Percentiles rank a stretch among this genome's conserved stretches.
Conservation (phyloP, 352 stramenopile species). For the Phytophthora sansomeana region DNA sequence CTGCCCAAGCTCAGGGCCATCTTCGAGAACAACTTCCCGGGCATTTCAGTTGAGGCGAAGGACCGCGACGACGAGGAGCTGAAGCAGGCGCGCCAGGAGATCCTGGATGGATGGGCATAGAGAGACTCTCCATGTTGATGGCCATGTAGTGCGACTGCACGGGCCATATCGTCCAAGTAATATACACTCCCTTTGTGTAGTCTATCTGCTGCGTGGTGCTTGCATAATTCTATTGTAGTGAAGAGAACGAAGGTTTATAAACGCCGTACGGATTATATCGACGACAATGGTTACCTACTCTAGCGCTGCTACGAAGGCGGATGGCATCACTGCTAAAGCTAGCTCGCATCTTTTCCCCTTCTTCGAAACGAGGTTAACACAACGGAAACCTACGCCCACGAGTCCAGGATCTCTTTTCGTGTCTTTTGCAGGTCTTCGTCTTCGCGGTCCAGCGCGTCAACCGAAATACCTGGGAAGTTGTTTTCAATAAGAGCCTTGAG, state of each 20-base stretch:
- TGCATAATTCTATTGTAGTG: not conserved
- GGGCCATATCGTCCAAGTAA: not conserved
- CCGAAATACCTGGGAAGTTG: slow-evolving; percentile 47
- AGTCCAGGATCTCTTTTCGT: slow-evolving; percentile 45
- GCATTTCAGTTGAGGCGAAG: slow-evolving; percentile 35
- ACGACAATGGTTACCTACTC: not conserved
- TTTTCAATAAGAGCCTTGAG: slow-evolving; percentile 45
- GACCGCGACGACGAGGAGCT: slow-evolving; percentile 39
- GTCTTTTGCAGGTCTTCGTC: slow-evolving; percentile 24
- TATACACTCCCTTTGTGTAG: slow-evolving; percentile 1
- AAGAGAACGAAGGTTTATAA: not conserved
- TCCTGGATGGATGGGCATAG: slow-evolving; percentile 45
- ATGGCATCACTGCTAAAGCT: too few species aligned
- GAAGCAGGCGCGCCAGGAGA: slow-evolving; percentile 34
- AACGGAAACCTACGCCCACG: slow-evolving; percentile 23
- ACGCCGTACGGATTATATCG: not conserved
- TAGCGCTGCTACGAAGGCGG: not conserved
- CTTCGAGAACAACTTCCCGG: slow-evolving; percentile 46
- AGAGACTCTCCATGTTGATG: not conserved
- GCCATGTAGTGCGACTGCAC: not conserved
- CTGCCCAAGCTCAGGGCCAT: slow-evolving; percentile 43
- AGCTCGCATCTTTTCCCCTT: too few species aligned
- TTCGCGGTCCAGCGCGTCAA: slow-evolving; percentile 42
- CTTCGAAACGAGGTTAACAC: not conserved
- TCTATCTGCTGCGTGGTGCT: not conserved